Evolutionary conservation across 768 basidiomycete species (phyloP), one percentile per base, ranked within the genome.

Genomic region (Russula emetica): DNA sequence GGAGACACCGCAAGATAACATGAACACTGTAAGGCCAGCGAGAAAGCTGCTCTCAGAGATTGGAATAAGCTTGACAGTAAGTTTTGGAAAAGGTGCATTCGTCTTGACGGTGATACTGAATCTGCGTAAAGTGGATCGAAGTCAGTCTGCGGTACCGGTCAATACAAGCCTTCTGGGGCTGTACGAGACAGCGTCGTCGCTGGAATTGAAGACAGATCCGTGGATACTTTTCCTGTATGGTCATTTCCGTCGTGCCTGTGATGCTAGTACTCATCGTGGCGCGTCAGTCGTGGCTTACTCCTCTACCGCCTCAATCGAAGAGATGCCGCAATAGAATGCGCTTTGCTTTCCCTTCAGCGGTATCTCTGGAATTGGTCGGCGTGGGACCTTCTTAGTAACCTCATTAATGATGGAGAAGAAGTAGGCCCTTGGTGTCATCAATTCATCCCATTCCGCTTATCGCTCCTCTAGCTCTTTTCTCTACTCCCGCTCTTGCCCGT

Each of bases 1-100:
- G 44, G 40, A 62, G 50, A 40, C 55, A 61, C 50, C 18, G 65
- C 58, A 60, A 50, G 44, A 59, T 60, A 42, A 55, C 55, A 60
- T 53, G 40, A 47, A 28, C 60, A 22, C 32, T 54, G 65, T 54
- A 30, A 96, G 94, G 86, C 87, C 14, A 85, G 85, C 62, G 95
- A 98, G 77, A 88, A 88, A 71, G 85, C 84, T 68, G 85, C 91
- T 1, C 82, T 89, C 69, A 82, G 89, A 69, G 86, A 90, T 62
- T 94, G 92, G 91, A 90, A 93, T 76, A 86, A 86, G 75, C 78
- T 87, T 68, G 83, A 90, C 70, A 85, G 92, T 88, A 66, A 66
- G 85, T 78, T 78, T 6, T 32, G 13, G 30, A 28, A 30, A 14
- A 11, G 26, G 18, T 0, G 11, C 6, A 36, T 30, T 22, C 24